Conservation (phyloP, 83 land plant species). For the Picea abies region DNA sequence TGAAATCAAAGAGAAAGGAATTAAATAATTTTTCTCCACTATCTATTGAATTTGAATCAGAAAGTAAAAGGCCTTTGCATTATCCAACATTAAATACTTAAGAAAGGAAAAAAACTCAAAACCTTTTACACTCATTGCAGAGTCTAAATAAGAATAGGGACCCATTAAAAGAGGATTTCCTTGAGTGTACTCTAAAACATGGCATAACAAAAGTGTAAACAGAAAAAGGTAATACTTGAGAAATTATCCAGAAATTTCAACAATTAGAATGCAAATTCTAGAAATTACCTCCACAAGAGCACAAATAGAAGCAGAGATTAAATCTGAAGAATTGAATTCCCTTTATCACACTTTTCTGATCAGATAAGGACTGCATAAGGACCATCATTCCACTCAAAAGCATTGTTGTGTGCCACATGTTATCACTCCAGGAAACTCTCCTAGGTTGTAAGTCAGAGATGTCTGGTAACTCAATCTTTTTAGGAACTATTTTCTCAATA, state of each 20-base stretch:
- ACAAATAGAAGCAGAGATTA: too few species aligned
- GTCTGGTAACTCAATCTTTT: too few species aligned
- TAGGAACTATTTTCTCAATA: too few species aligned
- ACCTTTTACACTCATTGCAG: background rate
- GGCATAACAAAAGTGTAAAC: background rate
- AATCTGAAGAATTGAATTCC: too few species aligned
- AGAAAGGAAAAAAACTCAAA: background rate
- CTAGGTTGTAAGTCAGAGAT: too few species aligned
- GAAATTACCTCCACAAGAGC: too few species aligned
- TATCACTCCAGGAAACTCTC: too few species aligned
- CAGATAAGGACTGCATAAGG: background rate
- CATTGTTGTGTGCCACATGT: background rate
- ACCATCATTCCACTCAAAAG: background rate
- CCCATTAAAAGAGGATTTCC: background rate
- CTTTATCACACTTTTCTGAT: background rate
- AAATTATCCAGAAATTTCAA: background rate
- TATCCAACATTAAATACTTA: background rate
- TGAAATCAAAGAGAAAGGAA: conserved; percentile 29
- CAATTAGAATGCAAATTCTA: too few species aligned
- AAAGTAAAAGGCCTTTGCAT: background rate
- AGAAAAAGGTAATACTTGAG: background rate
- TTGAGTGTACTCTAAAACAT: background rate
- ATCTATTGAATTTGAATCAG: background rate
- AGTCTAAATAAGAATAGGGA: background rate
- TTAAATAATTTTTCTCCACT: background rate